phyloP scores from a whole-genome alignment of 2,329 filamentous ascomycete species.

The Orbilia brochopaga region DNA sequence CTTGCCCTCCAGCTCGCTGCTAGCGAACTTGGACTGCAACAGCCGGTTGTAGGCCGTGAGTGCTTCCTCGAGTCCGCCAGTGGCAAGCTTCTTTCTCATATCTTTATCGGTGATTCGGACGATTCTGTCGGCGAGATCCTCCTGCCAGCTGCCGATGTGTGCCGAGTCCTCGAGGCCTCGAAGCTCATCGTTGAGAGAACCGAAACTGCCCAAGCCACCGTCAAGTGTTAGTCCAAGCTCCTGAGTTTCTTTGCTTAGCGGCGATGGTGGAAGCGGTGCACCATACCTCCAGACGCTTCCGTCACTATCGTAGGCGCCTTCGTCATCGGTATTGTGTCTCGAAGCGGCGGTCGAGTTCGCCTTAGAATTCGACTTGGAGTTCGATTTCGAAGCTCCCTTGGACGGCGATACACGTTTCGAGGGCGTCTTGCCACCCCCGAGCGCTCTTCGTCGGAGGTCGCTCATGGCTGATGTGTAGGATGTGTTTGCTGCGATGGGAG shows the following conservation, averaged over 20 bases:
- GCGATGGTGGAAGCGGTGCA: slow-evolving; percentile 11
- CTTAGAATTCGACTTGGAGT: slow-evolving; percentile 66
- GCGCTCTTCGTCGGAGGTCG: slow-evolving; percentile 71
- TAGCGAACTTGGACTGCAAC: slow-evolving; percentile 71
- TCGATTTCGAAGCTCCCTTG: slow-evolving; percentile 68
- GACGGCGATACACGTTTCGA: slow-evolving; percentile 61
- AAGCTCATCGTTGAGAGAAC: slow-evolving; percentile 71
- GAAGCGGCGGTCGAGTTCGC: slow-evolving; percentile 67
- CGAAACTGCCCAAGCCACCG: slow-evolving; percentile 62
- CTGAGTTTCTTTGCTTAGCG: slow-evolving; percentile 60
- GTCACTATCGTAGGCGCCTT: slow-evolving; percentile 66
- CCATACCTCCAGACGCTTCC: slow-evolving; percentile 64
- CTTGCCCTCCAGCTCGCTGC: slow-evolving; percentile 67
- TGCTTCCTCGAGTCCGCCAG: slow-evolving; percentile 71
- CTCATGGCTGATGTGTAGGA: slow-evolving; percentile 61
- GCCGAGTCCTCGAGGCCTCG: slow-evolving; percentile 64
- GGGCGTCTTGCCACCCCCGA: slow-evolving; percentile 74
- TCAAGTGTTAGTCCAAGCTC: slow-evolving; percentile 60
- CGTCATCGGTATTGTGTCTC: slow-evolving; percentile 70
- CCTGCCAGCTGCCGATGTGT: slow-evolving; percentile 64
- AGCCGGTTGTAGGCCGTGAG: slow-evolving; percentile 69
- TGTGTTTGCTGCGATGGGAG: background rate
- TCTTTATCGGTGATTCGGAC: slow-evolving; percentile 69
- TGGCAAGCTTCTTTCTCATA: slow-evolving; percentile 75
- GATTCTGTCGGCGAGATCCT: slow-evolving; percentile 70